Evolutionary conservation across 768 basidiomycete genomes (phyloP).

Genomic region (Suillus brevipes): DNA sequence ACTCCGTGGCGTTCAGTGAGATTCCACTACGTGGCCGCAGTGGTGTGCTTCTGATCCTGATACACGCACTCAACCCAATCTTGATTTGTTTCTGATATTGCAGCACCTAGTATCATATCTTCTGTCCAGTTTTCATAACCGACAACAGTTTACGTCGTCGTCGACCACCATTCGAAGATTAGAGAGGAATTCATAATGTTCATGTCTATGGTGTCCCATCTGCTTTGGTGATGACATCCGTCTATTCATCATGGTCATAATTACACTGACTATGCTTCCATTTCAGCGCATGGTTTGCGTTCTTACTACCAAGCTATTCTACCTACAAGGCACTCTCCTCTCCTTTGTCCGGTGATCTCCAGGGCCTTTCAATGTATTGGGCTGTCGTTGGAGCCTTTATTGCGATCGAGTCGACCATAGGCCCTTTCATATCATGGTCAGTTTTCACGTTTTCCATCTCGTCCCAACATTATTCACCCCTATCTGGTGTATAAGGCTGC

Average conservation of each 20-base stretch:
- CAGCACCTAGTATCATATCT: background rate
- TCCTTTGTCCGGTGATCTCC: constrained; percentile 53
- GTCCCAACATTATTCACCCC: constrained; percentile 13
- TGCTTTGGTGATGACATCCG: constrained; percentile 42
- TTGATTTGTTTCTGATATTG: background rate
- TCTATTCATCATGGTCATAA: background rate
- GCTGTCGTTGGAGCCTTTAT: constrained; percentile 57
- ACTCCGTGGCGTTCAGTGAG: background rate
- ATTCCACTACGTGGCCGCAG: background rate
- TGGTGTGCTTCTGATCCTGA: background rate
- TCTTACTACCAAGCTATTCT: constrained; percentile 60
- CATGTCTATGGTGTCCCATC: constrained; percentile 48
- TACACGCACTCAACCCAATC: background rate
- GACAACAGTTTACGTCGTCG: background rate
- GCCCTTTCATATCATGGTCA: constrained; percentile 68
- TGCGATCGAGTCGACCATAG: constrained; percentile 61
- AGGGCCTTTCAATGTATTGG: constrained; percentile 66
- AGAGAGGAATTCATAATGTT: constrained; percentile 39
- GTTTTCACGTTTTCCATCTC: constrained; percentile 18
- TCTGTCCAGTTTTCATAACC: background rate
- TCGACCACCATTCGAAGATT: background rate
- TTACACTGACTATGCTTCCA: background rate
- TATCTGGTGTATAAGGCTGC: constrained; percentile 49
- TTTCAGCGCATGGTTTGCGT: constrained; percentile 71
- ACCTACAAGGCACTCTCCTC: constrained; percentile 68